A percentile compares a stretch with the other conserved stretches of the same genome.
These are phyloP conservation scores for Xylaria multiplex DNA, from an alignment of 2,329 filamentous ascomycete species.

Conservation along the genomic window DNA sequence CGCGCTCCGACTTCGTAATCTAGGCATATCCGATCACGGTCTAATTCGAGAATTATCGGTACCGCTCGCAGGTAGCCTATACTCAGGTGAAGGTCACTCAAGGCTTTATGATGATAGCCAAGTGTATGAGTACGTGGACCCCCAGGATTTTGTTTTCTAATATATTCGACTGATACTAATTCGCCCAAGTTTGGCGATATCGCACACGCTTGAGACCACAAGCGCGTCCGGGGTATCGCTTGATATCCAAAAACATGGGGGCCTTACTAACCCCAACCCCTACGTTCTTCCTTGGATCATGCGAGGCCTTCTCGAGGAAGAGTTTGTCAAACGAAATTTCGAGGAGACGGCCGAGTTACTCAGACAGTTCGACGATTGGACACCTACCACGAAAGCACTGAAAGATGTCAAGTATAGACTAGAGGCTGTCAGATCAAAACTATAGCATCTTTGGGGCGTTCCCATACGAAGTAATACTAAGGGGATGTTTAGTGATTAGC, in stretches of 20 bases:
- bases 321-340: constrained; percentile 87
- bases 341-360: constrained; percentile 82
- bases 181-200: constrained; percentile 67
- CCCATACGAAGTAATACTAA: constrained; percentile 11
- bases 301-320: constrained; percentile 90
- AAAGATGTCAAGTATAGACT: constrained; percentile 96
- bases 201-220: constrained; percentile 78
- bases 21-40: constrained; percentile 92
- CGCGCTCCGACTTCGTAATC: constrained; percentile 90
- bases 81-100: constrained; percentile 92
- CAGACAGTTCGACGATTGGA: constrained; percentile 93
- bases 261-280: constrained; percentile 73
- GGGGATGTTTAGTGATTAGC: constrained; percentile 13
- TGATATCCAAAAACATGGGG: constrained; percentile 62
- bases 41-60: constrained; percentile 89
- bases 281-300: constrained; percentile 96
- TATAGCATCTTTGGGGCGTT: constrained; percentile 54
- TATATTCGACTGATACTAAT: constrained; percentile 26
- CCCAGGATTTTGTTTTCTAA: background rate
- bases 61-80: constrained; percentile 89
- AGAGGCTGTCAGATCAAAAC: constrained; percentile 88
- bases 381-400: constrained; percentile 85
- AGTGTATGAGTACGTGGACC: constrained; percentile 75
- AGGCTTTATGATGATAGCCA: constrained; percentile 88
- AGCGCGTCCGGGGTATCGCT: constrained; percentile 60